phyloP scores from a whole-genome alignment of 139 green algal genomes.

The Chlorella sp. region DNA sequence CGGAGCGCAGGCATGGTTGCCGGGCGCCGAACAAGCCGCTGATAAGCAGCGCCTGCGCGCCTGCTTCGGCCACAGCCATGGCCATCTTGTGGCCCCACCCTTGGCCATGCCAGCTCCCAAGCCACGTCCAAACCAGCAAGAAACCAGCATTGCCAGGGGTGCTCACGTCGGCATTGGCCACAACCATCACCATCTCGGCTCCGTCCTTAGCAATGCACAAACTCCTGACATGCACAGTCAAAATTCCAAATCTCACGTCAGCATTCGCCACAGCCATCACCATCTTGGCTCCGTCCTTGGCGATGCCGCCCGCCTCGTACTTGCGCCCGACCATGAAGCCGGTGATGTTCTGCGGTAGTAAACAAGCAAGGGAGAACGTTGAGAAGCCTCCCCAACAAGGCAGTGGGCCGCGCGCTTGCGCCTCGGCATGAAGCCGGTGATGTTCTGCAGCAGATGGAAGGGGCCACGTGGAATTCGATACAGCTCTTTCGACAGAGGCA shows the following conservation, averaged over 20 bases:
- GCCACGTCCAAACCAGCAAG: not conserved
- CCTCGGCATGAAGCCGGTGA: too few relatives aligned
- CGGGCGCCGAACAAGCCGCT: not conserved
- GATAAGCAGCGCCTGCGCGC: too few relatives aligned
- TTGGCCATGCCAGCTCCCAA: too few relatives aligned
- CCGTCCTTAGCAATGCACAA: slow-evolving; percentile 91
- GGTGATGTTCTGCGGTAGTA: slow-evolving; percentile 67
- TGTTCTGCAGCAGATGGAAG: not conserved
- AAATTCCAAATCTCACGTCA: slow-evolving; percentile 37
- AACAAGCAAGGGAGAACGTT: too few relatives aligned
- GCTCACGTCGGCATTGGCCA: slow-evolving; percentile 75
- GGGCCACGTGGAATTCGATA: too few relatives aligned
- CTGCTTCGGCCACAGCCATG: too few relatives aligned
- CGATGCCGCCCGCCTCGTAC: slow-evolving; percentile 92
- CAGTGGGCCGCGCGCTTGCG: too few relatives aligned
- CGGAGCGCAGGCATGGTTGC: not conserved
- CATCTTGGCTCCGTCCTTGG: slow-evolving; percentile 97
- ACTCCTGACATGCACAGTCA: not conserved
- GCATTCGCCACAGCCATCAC: slow-evolving; percentile 90
- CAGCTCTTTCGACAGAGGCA: too few relatives aligned
- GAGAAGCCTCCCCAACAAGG: too few relatives aligned
- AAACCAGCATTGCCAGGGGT: not conserved
- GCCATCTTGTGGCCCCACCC: too few relatives aligned
- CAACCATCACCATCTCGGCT: slow-evolving; percentile 96
- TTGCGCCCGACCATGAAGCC: slow-evolving; percentile 90